These are phyloP conservation scores for Sphagnurus paluster DNA, from an alignment of 1,284 basidiomycete species.

Conservation along the genomic window DNA sequence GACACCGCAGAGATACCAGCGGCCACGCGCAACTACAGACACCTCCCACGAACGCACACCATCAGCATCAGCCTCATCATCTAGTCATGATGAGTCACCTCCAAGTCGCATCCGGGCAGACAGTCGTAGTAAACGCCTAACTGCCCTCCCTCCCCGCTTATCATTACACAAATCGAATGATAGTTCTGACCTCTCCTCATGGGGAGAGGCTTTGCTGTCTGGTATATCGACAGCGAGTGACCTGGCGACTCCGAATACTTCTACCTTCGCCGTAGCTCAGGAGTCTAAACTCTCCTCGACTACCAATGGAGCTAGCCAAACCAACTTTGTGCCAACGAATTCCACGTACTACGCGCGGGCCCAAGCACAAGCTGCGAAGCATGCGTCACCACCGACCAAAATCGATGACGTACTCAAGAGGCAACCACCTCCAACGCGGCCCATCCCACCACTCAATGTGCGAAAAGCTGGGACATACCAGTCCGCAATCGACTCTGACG, in stretches of 20 bases:
- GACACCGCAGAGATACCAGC: conserved; percentile 11
- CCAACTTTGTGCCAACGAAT: conserved; percentile 2
- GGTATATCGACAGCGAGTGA: conserved; percentile 26
- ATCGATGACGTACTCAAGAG: conserved; percentile 1
- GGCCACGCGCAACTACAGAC: conserved; percentile 2
- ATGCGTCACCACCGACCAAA: conserved; percentile 1
- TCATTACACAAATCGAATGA: conserved; percentile 45
- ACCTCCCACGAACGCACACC: conserved; percentile 9
- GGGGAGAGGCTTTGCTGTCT: conserved; percentile 36
- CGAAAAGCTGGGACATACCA: neutral
- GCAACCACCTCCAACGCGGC: conserved; percentile 15
- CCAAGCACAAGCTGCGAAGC: conserved; percentile 3
- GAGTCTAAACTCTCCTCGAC: conserved; percentile 10
- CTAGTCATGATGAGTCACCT: conserved; percentile 6
- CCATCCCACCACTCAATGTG: conserved; percentile 19
- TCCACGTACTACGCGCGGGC: conserved; percentile 12
- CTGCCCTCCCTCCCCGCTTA: conserved; percentile 50
- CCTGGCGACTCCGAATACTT: conserved; percentile 11
- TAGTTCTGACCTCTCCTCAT: conserved; percentile 33
- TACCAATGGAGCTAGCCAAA: neutral
- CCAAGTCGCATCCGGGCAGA: conserved; percentile 14
- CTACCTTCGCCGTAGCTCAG: conserved; percentile 18
- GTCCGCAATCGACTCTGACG: conserved; percentile 11
- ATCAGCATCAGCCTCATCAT: conserved; percentile 3
- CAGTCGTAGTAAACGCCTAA: conserved; percentile 29